These are phyloP conservation scores for Pythium apleroticum DNA, from an alignment of 352 stramenopile genomes.

Conservation along the genomic window DNA sequence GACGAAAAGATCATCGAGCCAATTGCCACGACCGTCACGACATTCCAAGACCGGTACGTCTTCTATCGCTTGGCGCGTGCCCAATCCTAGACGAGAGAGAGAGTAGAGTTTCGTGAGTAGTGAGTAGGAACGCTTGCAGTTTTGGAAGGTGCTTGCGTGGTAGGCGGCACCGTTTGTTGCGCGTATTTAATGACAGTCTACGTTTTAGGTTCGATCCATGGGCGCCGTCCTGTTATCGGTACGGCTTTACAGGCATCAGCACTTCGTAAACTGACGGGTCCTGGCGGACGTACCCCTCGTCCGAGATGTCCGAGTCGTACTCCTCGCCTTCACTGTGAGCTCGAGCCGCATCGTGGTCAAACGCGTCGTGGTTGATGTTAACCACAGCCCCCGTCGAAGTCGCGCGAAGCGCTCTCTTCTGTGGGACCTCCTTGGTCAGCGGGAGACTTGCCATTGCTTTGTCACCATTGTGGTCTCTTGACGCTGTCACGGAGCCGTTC, in stretches of 20 bases:
- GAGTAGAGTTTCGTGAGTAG: conserved; percentile 10
- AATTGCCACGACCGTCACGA: conserved; percentile 63
- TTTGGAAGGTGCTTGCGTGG: conserved; percentile 1
- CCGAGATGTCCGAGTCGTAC: conserved; percentile 23
- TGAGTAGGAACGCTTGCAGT: not conserved
- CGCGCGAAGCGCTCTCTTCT: conserved; percentile 9
- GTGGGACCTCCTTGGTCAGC: not conserved
- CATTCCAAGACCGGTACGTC: conserved; percentile 87
- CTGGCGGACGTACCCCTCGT: conserved; percentile 20
- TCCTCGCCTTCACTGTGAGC: conserved; percentile 34
- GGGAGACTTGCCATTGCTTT: not conserved
- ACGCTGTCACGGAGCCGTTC: not conserved
- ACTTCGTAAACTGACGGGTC: conserved; percentile 15
- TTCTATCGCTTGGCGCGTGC: conserved; percentile 78
- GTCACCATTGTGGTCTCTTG: not conserved
- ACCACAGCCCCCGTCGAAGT: conserved; percentile 15
- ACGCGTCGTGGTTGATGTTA: not conserved
- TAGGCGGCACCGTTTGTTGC: conserved; percentile 10
- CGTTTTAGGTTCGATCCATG: conserved; percentile 3
- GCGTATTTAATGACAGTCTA: conserved; percentile 29
- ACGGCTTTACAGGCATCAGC: conserved; percentile 22
- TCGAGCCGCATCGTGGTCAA: conserved; percentile 16
- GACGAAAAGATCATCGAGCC: conserved; percentile 81
- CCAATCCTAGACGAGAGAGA: conserved; percentile 11
- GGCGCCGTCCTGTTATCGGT: conserved; percentile 21